Base-by-base conservation (phyloP, 2,329 filamentous ascomycete genomes). In the Magnaporthiopsis rhizophila region DNA sequence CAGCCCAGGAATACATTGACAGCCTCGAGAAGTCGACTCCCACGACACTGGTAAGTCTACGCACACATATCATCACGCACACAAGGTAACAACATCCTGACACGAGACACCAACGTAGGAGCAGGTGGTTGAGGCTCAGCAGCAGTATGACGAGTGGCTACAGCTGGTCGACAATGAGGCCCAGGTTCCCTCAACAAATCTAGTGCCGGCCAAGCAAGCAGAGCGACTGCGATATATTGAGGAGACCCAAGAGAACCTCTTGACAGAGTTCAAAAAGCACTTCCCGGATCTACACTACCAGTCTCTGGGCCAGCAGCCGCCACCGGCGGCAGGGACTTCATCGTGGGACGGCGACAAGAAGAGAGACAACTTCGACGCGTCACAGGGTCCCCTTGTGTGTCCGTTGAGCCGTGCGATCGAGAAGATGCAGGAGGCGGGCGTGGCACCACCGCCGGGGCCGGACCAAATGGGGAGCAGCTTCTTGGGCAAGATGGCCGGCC, bases 281-380 rank as follows among this genome's bases (percentile, higher is more conserved):
- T 78, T 80, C 66, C 79, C 81, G 9, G 74, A 77, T 13, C 72
- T 85, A 6, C 80, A 79, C 69, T 73, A 71, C 58, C 82, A 82
- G 66, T 77, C 75, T 0, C 73, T 76, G 65, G 76, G 78, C 2
- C 71, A 78, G 70, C 70, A 61, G 62, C 68, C 30, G 62, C 66
- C 64, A 32, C 53, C n/a, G 30, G 50, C 62, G 21, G 61, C 56
- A 58, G 38, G 38, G 15, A 45, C 38, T 45, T 5, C 38, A 4
- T n/a, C 53, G 34, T 58, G 59, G 28, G 32, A 58, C 3, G 45
- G 64, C n/a, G 65, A 64, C 26, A 66, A 68, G 30, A 69, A 69
- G 45, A 56, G 65, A 12, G 64, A 65, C 13, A 65, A 64, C 36
- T 70, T 66, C 36, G 69, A 70, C 36, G 62, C 63, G 60, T 68